These are phyloP conservation scores for Boletus vinaceobasis DNA, from an alignment of 768 basidiomycete genomes.

Conservation along the genomic window DNA sequence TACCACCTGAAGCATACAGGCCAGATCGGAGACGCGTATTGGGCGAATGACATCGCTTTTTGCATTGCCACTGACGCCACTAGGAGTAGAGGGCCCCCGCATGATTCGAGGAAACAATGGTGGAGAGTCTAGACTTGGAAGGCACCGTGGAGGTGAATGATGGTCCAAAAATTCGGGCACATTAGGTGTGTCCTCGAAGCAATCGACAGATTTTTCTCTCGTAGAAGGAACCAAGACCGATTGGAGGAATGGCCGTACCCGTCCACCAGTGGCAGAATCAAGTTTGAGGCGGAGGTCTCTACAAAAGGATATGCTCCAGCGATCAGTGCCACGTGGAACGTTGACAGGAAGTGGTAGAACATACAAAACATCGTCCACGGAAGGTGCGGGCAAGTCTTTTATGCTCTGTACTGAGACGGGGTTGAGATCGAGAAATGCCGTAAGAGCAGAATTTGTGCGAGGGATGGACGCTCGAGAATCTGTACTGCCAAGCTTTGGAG, in stretches of 20 bases:
- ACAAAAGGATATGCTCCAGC: not conserved
- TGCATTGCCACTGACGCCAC: not conserved
- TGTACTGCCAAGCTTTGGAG: constrained; percentile 39
- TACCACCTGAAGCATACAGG: constrained; percentile 21
- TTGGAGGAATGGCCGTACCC: constrained; percentile 29
- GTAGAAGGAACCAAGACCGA: constrained; percentile 18
- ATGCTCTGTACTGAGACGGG: constrained; percentile 30
- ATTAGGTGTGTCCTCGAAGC: constrained; percentile 12
- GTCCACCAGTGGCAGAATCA: constrained; percentile 23
- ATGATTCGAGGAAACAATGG: constrained; percentile 44
- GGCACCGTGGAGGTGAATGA: constrained; percentile 26
- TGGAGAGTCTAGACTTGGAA: constrained; percentile 33
- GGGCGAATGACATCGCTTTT: constrained; percentile 7
- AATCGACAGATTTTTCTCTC: constrained; percentile 10
- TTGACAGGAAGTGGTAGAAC: constrained; percentile 12
- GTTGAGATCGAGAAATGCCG: constrained; percentile 19
- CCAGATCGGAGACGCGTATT: constrained; percentile 25
- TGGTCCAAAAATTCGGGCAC: constrained; percentile 31
- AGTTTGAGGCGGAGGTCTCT: constrained; percentile 34
- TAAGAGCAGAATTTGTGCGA: constrained; percentile 21
- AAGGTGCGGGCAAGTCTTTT: constrained; percentile 28
- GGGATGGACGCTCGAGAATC: constrained; percentile 26
- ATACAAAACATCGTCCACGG: constrained; percentile 41
- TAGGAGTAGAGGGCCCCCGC: not conserved
- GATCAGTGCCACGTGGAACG: not conserved